Conservation (phyloP, 352 stramenopile species). For the Phytophthora rubi region DNA sequence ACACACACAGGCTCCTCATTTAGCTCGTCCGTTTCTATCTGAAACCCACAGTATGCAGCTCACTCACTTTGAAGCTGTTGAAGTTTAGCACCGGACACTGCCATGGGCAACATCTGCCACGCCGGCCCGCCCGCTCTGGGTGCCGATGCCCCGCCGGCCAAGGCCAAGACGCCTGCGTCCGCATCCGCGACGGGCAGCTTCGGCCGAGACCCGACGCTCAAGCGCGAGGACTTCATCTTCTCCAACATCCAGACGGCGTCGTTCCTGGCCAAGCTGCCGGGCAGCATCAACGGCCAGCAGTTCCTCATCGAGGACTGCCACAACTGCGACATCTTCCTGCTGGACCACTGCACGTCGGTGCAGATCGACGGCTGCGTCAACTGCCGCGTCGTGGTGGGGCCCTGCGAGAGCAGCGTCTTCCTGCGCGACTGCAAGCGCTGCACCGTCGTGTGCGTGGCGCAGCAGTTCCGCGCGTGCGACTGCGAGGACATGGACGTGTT, state of each 20-base stretch:
- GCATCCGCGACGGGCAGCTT: slow-evolving; percentile 29
- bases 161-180: background rate
- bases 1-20: too few species aligned
- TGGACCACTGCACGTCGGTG: slow-evolving; percentile 81
- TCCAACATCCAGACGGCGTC: slow-evolving; percentile 46
- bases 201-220: slow-evolving; percentile 67
- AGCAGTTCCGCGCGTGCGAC: slow-evolving; percentile 81
- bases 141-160: background rate
- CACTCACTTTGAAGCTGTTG: slow-evolving; percentile 14
- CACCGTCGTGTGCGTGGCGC: slow-evolving; percentile 66
- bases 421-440: slow-evolving; percentile 69
- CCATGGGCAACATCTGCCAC: slow-evolving; percentile 74
- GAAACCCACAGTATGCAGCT: slow-evolving; percentile 11
- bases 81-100: slow-evolving; percentile 13
- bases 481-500: slow-evolving; percentile 67
- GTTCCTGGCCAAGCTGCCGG: slow-evolving; percentile 60
- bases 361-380: slow-evolving; percentile 76
- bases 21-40: slow-evolving; percentile 12
- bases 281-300: slow-evolving; percentile 77
- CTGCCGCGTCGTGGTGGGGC: slow-evolving; percentile 75
- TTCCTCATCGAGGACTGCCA: slow-evolving; percentile 79
- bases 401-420: slow-evolving; percentile 76
- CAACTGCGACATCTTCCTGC: slow-evolving; percentile 79
- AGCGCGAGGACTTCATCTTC: slow-evolving; percentile 77
- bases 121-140: slow-evolving; percentile 25